Base-by-base conservation (phyloP, 345 rosid species). In the Gossypium turneri region DNA sequence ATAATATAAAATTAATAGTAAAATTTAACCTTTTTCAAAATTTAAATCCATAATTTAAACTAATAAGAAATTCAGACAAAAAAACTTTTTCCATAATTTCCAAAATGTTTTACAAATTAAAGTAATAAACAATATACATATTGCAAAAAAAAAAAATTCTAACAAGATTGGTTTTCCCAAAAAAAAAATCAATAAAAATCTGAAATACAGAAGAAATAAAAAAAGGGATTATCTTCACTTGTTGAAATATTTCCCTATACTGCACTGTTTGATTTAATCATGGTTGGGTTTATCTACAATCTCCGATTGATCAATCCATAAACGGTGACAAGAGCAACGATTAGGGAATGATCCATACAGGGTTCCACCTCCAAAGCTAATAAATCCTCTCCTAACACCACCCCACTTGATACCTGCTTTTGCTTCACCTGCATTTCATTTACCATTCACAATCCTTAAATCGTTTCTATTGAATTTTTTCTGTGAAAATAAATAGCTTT, bases 371-470 rank as follows among this genome's bases (percentile, higher is more conserved):
- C 82, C 90, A 87, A 74, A 11, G 83, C 77, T 68, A 85, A 70
- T 0, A 88, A 88, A 75, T 90, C 94, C 56, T 85, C 82, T 62
- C 92, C 94, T 2, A 83, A 51, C 22, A 74, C 80, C n/a, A 84
- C 72, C 43, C 94, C 88, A 10, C 74, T 10, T 7, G 15, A 20
- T 3, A 86, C 79, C 75, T 85, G 81, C 75, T 90, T 90, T 75
- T 85, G 84, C 74, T 72, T 85, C 8, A 86, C 83, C 85, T 81
- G 75, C 12, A 73, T 29, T 27, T 12, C 9, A 47, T 25, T 22
- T 20, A 20, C 38, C 53, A 22, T 45, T 44, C 27, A 65, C 4
- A 29, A 15, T 34, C 41, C 41, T 34, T 34, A 4, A 34, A 34
- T 34, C 38, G 38, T 34, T 34, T 4, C 4, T 34, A 34, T 34